Conservation (phyloP, 108 stramenopile species). For the Stephanodiscus triporus region DNA sequence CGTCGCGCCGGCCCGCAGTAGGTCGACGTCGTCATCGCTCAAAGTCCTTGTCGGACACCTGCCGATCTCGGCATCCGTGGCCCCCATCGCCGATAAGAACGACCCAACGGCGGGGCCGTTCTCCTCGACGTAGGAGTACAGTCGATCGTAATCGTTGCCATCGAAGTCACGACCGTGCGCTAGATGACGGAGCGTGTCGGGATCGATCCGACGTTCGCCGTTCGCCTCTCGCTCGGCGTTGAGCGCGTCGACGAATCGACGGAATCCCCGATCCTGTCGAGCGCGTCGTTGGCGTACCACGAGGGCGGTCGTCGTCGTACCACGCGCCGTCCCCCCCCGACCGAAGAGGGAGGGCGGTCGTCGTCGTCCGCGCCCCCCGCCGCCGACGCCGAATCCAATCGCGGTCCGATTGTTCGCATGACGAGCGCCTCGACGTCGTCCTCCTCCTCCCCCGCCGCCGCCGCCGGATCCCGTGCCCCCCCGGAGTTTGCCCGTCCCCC, state of each 20-base stretch:
- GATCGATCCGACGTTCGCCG: conserved; percentile 49
- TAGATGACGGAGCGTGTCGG: conserved; percentile 48
- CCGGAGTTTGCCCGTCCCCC: not conserved
- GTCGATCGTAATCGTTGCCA: conserved; percentile 56
- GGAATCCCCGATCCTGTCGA: conserved; percentile 26
- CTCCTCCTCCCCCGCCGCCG: not conserved
- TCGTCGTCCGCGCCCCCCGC: not conserved
- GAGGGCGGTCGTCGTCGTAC: not conserved
- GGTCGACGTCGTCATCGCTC: conserved; percentile 22
- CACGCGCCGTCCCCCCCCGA: conserved; percentile 7
- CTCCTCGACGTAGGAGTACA: conserved; percentile 53
- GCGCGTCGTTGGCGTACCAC: conserved; percentile 17
- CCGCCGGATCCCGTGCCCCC: not conserved
- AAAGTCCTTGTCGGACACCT: conserved; percentile 52
- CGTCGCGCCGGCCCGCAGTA: conserved; percentile 40
- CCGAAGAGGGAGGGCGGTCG: not conserved
- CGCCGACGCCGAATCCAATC: not conserved
- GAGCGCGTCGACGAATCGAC: conserved; percentile 41
- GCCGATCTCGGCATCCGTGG: conserved; percentile 54
- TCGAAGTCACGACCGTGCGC: conserved; percentile 48
- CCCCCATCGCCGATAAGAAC: conserved; percentile 45
- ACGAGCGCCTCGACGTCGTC: not conserved
- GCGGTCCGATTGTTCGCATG: too few relatives aligned
- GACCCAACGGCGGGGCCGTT: conserved; percentile 53
- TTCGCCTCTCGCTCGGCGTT: conserved; percentile 49